Percentiles rank a stretch among this genome's conserved stretches.
Evolutionary conservation across 2,329 filamentous ascomycete genomes (phyloP).

Genomic region (Dactylellina haptotyla): DNA sequence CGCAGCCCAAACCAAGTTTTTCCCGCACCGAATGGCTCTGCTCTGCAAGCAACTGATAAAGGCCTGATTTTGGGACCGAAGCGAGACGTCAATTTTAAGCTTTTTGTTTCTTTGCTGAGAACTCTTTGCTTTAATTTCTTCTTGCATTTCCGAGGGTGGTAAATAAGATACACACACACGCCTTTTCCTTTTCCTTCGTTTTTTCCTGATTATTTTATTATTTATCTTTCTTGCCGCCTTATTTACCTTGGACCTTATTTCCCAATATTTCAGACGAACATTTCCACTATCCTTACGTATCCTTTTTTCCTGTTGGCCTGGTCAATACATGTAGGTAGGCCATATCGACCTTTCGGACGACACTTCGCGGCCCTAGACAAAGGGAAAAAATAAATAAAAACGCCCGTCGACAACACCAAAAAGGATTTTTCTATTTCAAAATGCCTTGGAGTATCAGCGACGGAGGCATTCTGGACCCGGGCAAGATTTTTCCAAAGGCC

Average conservation of each 20-base stretch:
- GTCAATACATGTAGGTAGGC: constrained; percentile 34
- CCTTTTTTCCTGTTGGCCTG: constrained; percentile 25
- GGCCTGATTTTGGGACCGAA: constrained; percentile 45
- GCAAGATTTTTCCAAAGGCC: constrained; percentile 44
- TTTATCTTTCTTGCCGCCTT: constrained; percentile 11
- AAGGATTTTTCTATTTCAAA: not conserved
- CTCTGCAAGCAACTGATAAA: constrained; percentile 45
- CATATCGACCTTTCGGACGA: constrained; percentile 31
- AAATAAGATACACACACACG: constrained; percentile 24
- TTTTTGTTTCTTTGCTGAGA: constrained; percentile 44
- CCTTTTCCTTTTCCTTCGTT: constrained; percentile 23
- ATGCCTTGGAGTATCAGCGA: constrained; percentile 53
- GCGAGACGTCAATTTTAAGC: constrained; percentile 55
- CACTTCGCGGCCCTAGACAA: constrained; percentile 12
- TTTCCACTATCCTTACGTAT: constrained; percentile 27
- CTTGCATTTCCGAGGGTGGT: constrained; percentile 40
- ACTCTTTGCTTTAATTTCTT: constrained; percentile 49
- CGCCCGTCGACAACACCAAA: constrained; percentile 10
- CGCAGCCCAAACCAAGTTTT: constrained; percentile 44
- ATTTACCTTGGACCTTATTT: constrained; percentile 24
- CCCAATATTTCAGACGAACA: constrained; percentile 21
- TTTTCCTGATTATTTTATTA: constrained; percentile 20
- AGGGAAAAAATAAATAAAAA: too few species aligned
- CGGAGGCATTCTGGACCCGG: constrained; percentile 47
- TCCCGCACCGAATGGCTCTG: constrained; percentile 36